Evolutionary conservation across 768 basidiomycete genomes (phyloP), one percentile per base, ranked within the genome.

Genomic region (Rhodosporidiobolus odoratus): DNA sequence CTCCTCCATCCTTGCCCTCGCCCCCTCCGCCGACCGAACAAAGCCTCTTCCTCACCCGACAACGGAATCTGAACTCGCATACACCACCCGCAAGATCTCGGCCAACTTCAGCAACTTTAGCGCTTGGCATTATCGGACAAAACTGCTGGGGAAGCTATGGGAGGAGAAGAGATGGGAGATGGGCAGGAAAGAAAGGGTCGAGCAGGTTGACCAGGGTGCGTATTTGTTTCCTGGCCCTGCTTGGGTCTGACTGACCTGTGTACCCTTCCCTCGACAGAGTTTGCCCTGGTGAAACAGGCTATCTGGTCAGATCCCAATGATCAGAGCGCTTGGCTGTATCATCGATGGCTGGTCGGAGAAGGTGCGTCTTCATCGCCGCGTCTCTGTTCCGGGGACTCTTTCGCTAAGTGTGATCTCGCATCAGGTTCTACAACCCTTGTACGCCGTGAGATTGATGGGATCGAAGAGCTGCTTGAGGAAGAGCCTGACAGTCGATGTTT

Each of bases 291-390:
- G 21, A 85, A 87, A 75, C 92, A 95, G 77, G 96, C 95, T 1
- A 86, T 98, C 82, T 99, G 93, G 80, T 96, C 94, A 0, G 94
- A 97, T 77, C 96, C 96, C 6, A 86, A 87, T 54, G 95, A 98
- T 79, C 95, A 98, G 79, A 92, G 91, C 69, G 92, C 91, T 1
- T 99, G 96, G 96, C 86, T 99, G 66, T 99, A 98, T 79, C 96
- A 98, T 77, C 86, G 93, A n/a, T 98, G 95, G 93, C 83, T 99
- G 4, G 85, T 97, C 62, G 92, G 91, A 13, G 80, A 85, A 71
- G 88, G 93, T 88, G 76, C 69, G 84, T 73, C 17, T 9, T 25
- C 35, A 30, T 21, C 47, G 32, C 62, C n/a, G n/a, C n/a, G n/a
- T n/a, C 58, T 53, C 35, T 25, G n/a, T 30, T 40, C 12, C 50